A percentile compares a stretch with the other conserved stretches of the same genome.
phyloP scores from a whole-genome alignment of 805 yeast species.

The Maudiozyma barnettii region DNA sequence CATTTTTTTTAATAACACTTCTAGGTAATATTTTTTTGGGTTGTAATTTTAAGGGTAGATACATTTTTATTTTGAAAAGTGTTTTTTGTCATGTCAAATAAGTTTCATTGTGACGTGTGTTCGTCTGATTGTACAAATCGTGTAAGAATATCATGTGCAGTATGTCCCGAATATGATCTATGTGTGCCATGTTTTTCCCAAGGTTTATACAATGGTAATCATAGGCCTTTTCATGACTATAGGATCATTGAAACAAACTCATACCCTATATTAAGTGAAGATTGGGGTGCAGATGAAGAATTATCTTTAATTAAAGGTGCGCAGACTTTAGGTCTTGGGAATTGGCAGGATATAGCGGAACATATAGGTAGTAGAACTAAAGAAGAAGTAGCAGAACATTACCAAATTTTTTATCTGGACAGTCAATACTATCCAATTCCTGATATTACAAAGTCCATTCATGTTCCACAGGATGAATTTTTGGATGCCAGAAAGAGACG shows the following conservation, averaged over 20 bases:
- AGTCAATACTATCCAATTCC: slow-evolving; percentile 80
- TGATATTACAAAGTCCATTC: slow-evolving; percentile 63
- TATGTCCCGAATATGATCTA: slow-evolving; percentile 87
- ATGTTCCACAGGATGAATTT: slow-evolving; percentile 60
- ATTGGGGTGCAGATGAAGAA: slow-evolving; percentile 99
- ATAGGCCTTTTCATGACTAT: slow-evolving; percentile 91
- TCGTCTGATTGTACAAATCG: slow-evolving; percentile 92
- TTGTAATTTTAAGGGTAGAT: not conserved
- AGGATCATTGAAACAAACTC: slow-evolving; percentile 88
- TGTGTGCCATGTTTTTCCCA: slow-evolving; percentile 95
- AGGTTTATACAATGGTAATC: slow-evolving; percentile 72
- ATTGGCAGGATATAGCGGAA: slow-evolving; percentile 97
- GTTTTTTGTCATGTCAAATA: slow-evolving; percentile 30
- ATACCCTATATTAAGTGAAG: slow-evolving; percentile 79
- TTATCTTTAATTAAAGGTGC: slow-evolving; percentile 80
- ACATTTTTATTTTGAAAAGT: not conserved
- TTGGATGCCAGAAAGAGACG: slow-evolving; percentile 57
- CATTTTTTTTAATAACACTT: not conserved
- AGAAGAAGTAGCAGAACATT: slow-evolving; percentile 86
- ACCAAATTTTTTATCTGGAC: slow-evolving; percentile 58
- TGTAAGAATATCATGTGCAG: slow-evolving; percentile 85
- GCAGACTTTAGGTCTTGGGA: slow-evolving; percentile 85
- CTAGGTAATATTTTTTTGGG: not conserved
- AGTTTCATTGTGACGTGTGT: slow-evolving; percentile 90
- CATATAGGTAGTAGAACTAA: slow-evolving; percentile 87